A percentile compares a stretch with the other conserved stretches of the same genome.
Conservation (phyloP, 148 eudicot species). For the Rhododendron ferrugineum region DNA sequence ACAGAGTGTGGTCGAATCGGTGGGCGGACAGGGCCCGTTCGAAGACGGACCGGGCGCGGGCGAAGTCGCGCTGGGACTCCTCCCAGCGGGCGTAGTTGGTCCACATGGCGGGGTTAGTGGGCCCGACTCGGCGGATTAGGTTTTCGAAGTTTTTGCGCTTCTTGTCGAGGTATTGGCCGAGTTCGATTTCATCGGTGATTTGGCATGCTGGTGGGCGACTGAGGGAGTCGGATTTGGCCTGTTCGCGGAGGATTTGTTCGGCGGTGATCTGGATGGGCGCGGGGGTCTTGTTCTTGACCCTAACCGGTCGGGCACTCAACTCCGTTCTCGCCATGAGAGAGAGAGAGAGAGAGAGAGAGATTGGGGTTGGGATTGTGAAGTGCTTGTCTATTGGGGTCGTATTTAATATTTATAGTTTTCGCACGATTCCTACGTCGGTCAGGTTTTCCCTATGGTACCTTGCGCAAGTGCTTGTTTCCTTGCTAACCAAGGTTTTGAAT, state of each 20-base stretch:
- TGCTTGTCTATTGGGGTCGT: too few relatives aligned
- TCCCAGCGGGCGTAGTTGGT: constrained; percentile 90
- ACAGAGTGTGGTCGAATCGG: constrained; percentile 45
- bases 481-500: too few relatives aligned
- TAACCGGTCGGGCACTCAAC: constrained; percentile 34
- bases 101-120: constrained; percentile 52
- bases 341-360: background rate
- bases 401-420: too few relatives aligned
- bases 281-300: constrained; percentile 89
- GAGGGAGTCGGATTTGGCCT: constrained; percentile 40
- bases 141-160: constrained; percentile 78
- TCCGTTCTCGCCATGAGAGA: background rate
- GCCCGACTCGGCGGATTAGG: constrained; percentile 53
- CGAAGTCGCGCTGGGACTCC: constrained; percentile 73
- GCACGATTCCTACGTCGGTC: too few relatives aligned
- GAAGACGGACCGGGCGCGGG: constrained; percentile 51
- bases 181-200: constrained; percentile 71
- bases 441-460: too few relatives aligned
- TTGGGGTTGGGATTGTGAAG: too few relatives aligned
- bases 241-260: constrained; percentile 89
- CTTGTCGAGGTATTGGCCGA: constrained; percentile 69
- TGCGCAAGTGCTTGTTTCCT: too few relatives aligned
- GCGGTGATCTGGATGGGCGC: constrained; percentile 82
- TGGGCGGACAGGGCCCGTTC: constrained; percentile 33
- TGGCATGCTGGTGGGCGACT: constrained; percentile 78